These are phyloP conservation scores for Canariomyces notabilis DNA, from an alignment of 2,329 filamentous ascomycete species.

Conservation along the genomic window DNA sequence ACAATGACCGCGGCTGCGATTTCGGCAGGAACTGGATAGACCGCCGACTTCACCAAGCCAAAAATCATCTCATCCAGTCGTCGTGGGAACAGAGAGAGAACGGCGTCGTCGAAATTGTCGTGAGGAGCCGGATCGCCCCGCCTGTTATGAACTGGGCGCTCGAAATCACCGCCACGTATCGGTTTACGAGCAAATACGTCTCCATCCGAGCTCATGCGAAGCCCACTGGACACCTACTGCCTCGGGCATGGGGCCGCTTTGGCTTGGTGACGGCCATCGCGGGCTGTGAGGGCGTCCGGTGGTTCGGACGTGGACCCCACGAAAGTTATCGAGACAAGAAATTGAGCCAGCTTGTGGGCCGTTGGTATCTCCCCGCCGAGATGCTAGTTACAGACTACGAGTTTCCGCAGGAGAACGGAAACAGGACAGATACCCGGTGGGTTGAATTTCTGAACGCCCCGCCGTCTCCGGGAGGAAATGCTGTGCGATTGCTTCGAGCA, in stretches of 20 bases:
- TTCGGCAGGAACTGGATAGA: conserved; percentile 56
- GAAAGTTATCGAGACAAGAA: conserved; percentile 66
- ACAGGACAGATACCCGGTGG: conserved; percentile 59
- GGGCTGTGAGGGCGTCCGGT: conserved; percentile 41
- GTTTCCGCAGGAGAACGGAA: conserved; percentile 63
- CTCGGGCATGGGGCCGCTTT: conserved; percentile 56
- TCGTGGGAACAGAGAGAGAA: conserved; percentile 30
- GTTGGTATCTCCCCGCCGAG: conserved; percentile 43
- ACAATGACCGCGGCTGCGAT: conserved; percentile 55
- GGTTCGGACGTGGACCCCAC: conserved; percentile 64
- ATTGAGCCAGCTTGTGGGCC: conserved; percentile 52
- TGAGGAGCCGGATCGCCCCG: conserved; percentile 54
- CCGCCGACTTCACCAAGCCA: conserved; percentile 42
- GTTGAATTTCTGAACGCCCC: conserved; percentile 40
- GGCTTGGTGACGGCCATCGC: conserved; percentile 49
- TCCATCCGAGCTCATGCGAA: conserved; percentile 45
- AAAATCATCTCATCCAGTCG: conserved; percentile 36
- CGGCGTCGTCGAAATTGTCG: conserved; percentile 37
- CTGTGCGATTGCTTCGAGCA: conserved; percentile 36
- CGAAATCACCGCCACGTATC: conserved; percentile 49
- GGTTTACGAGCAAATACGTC: conserved; percentile 45
- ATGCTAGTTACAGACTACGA: conserved; percentile 58
- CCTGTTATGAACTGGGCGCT: conserved; percentile 59
- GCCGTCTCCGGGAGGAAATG: background rate
- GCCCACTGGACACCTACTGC: conserved; percentile 44